A percentile compares a stretch with the other conserved stretches of the same genome.
These are phyloP conservation scores for Cunninghamia lanceolata DNA, from an alignment of 75 land plant genomes.

Conservation along the genomic window DNA sequence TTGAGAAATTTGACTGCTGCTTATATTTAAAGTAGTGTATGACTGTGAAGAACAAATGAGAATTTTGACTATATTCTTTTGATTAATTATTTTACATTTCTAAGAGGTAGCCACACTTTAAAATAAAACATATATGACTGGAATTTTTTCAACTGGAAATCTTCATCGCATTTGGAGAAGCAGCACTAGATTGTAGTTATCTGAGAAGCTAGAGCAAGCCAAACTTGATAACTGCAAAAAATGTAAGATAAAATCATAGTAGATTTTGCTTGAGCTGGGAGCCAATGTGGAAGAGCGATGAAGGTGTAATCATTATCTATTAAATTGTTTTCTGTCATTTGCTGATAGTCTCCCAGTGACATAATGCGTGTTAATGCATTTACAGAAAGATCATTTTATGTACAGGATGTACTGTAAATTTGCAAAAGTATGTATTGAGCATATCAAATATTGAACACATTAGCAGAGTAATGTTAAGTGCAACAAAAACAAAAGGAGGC, in stretches of 20 bases:
- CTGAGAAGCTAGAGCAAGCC: neutral
- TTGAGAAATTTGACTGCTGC: neutral
- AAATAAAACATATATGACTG: neutral
- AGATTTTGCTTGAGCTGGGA: neutral
- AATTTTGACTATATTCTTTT: no score
- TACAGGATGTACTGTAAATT: neutral
- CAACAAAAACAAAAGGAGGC: no score
- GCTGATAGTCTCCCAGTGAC: neutral
- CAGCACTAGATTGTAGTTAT: neutral
- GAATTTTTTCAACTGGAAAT: neutral
- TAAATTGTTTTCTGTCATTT: neutral
- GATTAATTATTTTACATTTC: no score
- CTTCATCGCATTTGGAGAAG: neutral
- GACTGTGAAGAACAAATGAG: neutral
- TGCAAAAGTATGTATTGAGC: neutral
- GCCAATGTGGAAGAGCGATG: neutral
- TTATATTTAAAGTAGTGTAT: neutral
- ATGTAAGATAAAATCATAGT: neutral
- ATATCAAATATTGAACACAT: no score
- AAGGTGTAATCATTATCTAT: no score
- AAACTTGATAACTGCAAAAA: neutral
- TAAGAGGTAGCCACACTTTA: no score
- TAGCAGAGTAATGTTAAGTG: no score
- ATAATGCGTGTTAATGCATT: neutral
- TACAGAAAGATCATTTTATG: neutral